These are phyloP conservation scores for Coprinellus micaceus DNA, from an alignment of 768 basidiomycete species.

Conservation along the genomic window DNA sequence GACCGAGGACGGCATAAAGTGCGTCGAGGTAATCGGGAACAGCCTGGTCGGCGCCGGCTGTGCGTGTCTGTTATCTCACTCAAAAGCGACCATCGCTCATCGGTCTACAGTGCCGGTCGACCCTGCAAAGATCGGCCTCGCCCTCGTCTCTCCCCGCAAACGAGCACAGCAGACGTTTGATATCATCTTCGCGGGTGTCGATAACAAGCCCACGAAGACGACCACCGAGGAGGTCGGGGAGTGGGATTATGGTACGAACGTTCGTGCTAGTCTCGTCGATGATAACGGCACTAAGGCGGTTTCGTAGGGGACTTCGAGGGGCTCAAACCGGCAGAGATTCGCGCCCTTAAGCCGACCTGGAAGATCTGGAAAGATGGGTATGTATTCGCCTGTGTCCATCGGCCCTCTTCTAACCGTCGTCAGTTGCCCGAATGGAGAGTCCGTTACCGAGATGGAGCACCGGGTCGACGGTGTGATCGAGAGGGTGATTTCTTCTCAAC, in stretches of 20 bases:
- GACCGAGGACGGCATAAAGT: conserved; percentile 68
- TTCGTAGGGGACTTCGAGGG: conserved; percentile 78
- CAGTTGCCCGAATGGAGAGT: conserved; percentile 89
- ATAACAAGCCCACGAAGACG: conserved; percentile 44
- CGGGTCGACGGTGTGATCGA: conserved; percentile 76
- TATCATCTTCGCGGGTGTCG: conserved; percentile 58
- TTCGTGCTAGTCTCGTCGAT: not conserved
- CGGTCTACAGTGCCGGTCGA: conserved; percentile 62
- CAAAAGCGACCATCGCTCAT: not conserved
- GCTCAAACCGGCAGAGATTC: conserved; percentile 73
- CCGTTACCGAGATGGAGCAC: conserved; percentile 68
- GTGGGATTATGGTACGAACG: conserved; percentile 72
- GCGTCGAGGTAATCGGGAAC: conserved; percentile 61
- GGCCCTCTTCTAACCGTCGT: not conserved
- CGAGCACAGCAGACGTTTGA: conserved; percentile 87
- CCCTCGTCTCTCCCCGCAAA: conserved; percentile 81
- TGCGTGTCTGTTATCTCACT: conserved; percentile 35
- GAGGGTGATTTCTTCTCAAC: conserved; percentile 42
- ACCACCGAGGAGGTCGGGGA: conserved; percentile 69
- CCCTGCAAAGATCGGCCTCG: conserved; percentile 69
- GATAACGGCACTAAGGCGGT: not conserved
- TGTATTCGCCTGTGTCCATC: conserved; percentile 13
- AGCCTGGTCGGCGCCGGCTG: conserved; percentile 74
- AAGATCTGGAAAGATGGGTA: conserved; percentile 85
- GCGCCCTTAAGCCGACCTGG: conserved; percentile 59